Percentiles rank a stretch among this genome's conserved stretches.
phyloP scores from a whole-genome alignment of 2,329 filamentous ascomycete species.

The Aspergillus pseudonomiae region DNA sequence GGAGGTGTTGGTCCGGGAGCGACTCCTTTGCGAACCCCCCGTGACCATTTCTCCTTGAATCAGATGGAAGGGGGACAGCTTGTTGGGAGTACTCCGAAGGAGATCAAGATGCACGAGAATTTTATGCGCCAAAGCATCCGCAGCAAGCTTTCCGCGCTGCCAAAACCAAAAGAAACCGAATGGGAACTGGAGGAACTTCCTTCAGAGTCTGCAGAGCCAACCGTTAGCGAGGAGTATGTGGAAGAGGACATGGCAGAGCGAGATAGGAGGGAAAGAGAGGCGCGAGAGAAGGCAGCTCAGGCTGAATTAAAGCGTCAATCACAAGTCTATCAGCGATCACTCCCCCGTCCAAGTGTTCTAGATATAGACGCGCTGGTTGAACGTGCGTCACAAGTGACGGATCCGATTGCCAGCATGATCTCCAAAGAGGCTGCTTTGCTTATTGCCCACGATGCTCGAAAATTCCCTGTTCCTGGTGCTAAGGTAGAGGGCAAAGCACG shows the following conservation, averaged over 20 bases:
- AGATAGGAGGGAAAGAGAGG: slow-evolving; percentile 68
- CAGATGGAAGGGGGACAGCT: slow-evolving; percentile 66
- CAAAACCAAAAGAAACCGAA: slow-evolving; percentile 89
- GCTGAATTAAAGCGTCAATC: slow-evolving; percentile 80
- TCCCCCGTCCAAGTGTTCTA: slow-evolving; percentile 76
- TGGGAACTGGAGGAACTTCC: slow-evolving; percentile 88
- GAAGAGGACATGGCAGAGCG: slow-evolving; percentile 73
- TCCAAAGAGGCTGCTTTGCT: slow-evolving; percentile 77
- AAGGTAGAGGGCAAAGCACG: slow-evolving; percentile 65
- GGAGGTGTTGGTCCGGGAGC: slow-evolving; percentile 68
- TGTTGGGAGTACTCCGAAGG: slow-evolving; percentile 73
- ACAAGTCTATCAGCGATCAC: slow-evolving; percentile 82
- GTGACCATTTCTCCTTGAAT: slow-evolving; percentile 86
- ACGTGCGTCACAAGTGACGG: slow-evolving; percentile 61
- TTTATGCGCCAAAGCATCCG: slow-evolving; percentile 69
- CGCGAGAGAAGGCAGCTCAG: slow-evolving; percentile 65
- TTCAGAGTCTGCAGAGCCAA: slow-evolving; percentile 71
- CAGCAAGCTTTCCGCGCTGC: slow-evolving; percentile 70
- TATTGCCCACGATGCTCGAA: slow-evolving; percentile 78
- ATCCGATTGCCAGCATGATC: slow-evolving; percentile 70
- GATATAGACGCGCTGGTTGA: slow-evolving; percentile 71
- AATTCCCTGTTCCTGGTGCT: slow-evolving; percentile 70
- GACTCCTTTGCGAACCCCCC: slow-evolving; percentile 83
- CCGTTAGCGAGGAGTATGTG: slow-evolving; percentile 53
- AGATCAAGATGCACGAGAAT: slow-evolving; percentile 72